Conservation (phyloP, 1,139 yeast genomes). For the Debaryomyces nepalensis region DNA sequence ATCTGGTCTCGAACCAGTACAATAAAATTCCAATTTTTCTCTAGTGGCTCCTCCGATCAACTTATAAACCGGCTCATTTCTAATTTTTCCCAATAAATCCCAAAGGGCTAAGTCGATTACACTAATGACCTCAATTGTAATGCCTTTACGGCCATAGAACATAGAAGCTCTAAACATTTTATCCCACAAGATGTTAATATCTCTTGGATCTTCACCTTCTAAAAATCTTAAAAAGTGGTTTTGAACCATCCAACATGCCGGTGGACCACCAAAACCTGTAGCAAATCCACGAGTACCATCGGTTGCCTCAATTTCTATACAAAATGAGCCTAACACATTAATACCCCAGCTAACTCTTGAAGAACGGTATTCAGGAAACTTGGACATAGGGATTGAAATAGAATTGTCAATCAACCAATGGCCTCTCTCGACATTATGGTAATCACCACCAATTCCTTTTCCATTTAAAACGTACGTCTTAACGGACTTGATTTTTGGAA, state of each 20-base stretch:
- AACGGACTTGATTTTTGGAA: conserved; percentile 47
- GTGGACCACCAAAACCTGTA: conserved; percentile 58
- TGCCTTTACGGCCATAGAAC: conserved; percentile 56
- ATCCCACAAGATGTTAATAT: conserved; percentile 49
- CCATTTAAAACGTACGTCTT: conserved; percentile 47
- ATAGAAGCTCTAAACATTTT: conserved; percentile 52
- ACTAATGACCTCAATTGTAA: conserved; percentile 49
- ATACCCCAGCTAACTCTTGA: conserved; percentile 54
- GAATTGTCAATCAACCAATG: conserved; percentile 53
- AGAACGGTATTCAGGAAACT: conserved; percentile 45
- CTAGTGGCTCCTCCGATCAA: conserved; percentile 54
- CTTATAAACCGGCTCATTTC: conserved; percentile 54
- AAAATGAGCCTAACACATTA: conserved; percentile 55
- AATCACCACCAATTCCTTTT: conserved; percentile 53
- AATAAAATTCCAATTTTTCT: conserved; percentile 48
- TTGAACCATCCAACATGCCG: conserved; percentile 52
- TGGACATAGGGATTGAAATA: conserved; percentile 54
- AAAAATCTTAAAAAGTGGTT: conserved; percentile 50
- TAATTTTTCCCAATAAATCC: conserved; percentile 53
- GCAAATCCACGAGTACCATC: conserved; percentile 55
- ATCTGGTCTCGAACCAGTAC: conserved; percentile 51
- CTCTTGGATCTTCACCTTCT: conserved; percentile 51
- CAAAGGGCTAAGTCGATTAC: conserved; percentile 53
- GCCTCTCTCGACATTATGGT: conserved; percentile 51
- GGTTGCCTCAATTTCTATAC: conserved; percentile 50